Evolutionary conservation across 2,329 filamentous ascomycete species (phyloP).

Genomic region (Scytalidium lignicola): DNA sequence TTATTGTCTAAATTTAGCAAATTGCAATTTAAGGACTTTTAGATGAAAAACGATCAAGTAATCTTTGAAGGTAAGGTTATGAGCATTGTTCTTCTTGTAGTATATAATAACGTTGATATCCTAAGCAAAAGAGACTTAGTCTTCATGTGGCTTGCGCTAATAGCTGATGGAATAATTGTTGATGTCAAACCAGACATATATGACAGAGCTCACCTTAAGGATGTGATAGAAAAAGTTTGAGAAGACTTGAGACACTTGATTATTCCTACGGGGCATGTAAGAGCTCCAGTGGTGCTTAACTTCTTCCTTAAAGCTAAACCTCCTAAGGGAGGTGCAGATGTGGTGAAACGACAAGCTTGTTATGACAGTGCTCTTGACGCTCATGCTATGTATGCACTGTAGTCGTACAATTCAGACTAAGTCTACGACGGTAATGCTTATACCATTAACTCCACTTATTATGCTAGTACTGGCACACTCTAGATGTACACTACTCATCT

Average conservation of each 20-base stretch:
- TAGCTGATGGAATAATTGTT: constrained; percentile 29
- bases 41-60: constrained; percentile 20
- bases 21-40: constrained; percentile 25
- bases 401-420: constrained; percentile 28
- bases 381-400: constrained; percentile 30
- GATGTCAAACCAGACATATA: constrained; percentile 29
- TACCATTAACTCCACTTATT: constrained; percentile 34
- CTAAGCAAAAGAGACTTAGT: constrained; percentile 22
- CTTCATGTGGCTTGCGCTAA: constrained; percentile 31
- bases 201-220: constrained; percentile 23
- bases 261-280: constrained; percentile 26
- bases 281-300: constrained; percentile 31
- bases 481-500: constrained; percentile 33
- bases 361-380: constrained; percentile 32
- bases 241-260: constrained; percentile 23
- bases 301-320: constrained; percentile 37
- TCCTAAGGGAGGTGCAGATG: constrained; percentile 23
- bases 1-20: constrained; percentile 31
- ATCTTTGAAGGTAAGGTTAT: constrained; percentile 31
- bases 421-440: constrained; percentile 35
- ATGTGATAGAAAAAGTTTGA: constrained; percentile 21
- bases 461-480: constrained; percentile 31
- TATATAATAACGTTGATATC: constrained; percentile 24
- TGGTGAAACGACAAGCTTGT: constrained; percentile 29
- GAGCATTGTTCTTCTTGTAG: constrained; percentile 28